Percentiles rank a stretch among this genome's conserved stretches.
These are phyloP conservation scores for Sabuloglossum arenarium DNA, from an alignment of 495 filamentous ascomycete genomes.

Conservation along the genomic window DNA sequence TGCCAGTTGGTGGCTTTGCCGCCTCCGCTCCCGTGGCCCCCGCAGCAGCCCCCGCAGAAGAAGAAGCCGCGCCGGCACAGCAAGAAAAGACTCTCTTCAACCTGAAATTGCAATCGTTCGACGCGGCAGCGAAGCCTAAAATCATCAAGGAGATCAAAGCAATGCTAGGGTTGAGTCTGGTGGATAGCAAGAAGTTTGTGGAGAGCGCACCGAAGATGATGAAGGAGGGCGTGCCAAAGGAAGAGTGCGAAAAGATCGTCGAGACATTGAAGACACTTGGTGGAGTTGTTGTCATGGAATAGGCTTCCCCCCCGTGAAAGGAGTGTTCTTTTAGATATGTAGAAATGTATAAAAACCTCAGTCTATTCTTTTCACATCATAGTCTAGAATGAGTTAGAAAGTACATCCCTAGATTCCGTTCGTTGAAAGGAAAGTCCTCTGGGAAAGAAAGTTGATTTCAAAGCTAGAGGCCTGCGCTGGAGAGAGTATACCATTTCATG, in stretches of 20 bases:
- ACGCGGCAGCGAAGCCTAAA: slow-evolving; percentile 81
- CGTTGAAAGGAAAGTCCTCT: neutral
- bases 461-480: too few species aligned
- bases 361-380: neutral
- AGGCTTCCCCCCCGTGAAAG: slow-evolving; percentile 13
- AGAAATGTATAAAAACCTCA: neutral
- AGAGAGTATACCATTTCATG: neutral
- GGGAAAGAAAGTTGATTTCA: too few species aligned
- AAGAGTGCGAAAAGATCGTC: slow-evolving; percentile 96
- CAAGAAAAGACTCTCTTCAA: slow-evolving; percentile 97
- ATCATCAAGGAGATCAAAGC: slow-evolving; percentile 98
- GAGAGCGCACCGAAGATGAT: slow-evolving; percentile 92
- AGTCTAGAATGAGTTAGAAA: neutral
- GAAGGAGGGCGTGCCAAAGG: slow-evolving; percentile 96
- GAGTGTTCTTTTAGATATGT: neutral
- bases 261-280: slow-evolving; percentile 83
- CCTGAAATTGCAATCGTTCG: slow-evolving; percentile 76
- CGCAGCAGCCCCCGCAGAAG: slow-evolving; percentile 52
- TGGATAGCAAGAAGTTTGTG: slow-evolving; percentile 99
- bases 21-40: slow-evolving; percentile 45
- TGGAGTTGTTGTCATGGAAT: slow-evolving; percentile 78
- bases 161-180: slow-evolving; percentile 82
- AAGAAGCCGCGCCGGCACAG: slow-evolving; percentile 57
- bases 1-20: slow-evolving; percentile 77
- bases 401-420: neutral